Base-by-base conservation (phyloP, 1,139 yeast species). In the Blastobotrys malaysiensis region DNA sequence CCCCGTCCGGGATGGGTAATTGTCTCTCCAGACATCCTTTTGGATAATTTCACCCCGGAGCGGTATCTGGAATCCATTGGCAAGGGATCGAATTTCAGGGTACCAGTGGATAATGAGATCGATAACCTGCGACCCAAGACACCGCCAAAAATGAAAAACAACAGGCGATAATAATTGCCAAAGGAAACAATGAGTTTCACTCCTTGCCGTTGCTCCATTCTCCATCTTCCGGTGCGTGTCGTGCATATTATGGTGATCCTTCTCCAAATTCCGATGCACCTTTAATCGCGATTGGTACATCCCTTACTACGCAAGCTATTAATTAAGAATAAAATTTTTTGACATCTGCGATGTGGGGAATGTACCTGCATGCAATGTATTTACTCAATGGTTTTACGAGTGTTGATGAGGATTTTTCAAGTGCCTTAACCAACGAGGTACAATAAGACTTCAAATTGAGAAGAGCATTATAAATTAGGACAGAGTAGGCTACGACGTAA, bases 1-100 rank as follows among this genome's bases (percentile, higher is more conserved):
- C 72, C 83, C 58, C 81, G 97, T 62, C 84, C 83, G 1, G 97
- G 98, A 1, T 91, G 98, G 98, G 95, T 89, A 2, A 79, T 89
- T 14, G 76, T 88, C 78, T 81, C 93, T 60, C 97, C 97, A 0
- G 96, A 90, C 69, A 81, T 86, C 2, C 69, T 87, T 60, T 65
- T 88, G 43, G 80, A 88, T 66, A 88, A 88, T 66, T 88, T 91
- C 54, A 80, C 79, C 2, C 75, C 82, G 1, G 61, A 60, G 3
- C 65, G 65, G 9, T 83, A 78, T 63, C 58, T 74, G 36, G 84
- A 85, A 3, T 55, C 56, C 6, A 59, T 74, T 27, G 85, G 86
- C 3, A 57, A 67, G 19, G 45, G 22, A 9, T 3, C 39, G 3
- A 46, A 49, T 3, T 18, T 36, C 39, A 75, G 80, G 68, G 74